Evolutionary conservation across 1,139 yeast species (phyloP).

Genomic region (Tardiomyces digboiensis): DNA sequence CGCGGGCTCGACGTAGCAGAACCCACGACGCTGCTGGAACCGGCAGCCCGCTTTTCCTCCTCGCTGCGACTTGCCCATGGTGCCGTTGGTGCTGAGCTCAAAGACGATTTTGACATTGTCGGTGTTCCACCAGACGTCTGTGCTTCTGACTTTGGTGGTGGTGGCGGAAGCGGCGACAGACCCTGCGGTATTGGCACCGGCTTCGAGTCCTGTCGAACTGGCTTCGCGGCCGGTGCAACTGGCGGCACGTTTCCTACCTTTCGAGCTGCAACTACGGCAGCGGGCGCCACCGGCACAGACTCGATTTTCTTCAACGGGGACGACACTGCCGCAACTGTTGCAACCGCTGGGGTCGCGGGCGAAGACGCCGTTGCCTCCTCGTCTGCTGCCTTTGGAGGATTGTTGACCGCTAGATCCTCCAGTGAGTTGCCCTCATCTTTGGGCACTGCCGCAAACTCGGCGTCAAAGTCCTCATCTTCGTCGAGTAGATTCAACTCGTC

Average conservation of each 20-base stretch:
- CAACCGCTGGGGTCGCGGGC: no score
- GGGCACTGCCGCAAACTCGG: constrained; percentile 39
- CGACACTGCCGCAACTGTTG: constrained; percentile 2
- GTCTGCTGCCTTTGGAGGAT: constrained; percentile 14
- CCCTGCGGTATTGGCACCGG: constrained; percentile 16
- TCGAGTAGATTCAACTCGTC: constrained; percentile 78
- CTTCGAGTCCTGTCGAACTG: constrained; percentile 1
- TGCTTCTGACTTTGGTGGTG: constrained; percentile 8
- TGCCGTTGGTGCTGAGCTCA: not conserved
- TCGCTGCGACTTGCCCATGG: not conserved
- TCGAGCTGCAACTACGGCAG: not conserved
- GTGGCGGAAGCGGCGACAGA: constrained; percentile 22
- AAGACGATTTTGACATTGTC: not conserved
- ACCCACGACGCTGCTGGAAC: constrained; percentile 3
- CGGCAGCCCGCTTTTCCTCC: constrained; percentile 1
- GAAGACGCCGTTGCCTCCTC: no score
- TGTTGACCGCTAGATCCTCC: constrained; percentile 30
- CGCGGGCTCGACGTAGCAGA: not conserved
- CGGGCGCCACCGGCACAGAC: no score
- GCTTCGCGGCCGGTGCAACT: not conserved
- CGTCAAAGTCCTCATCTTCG: constrained; percentile 39
- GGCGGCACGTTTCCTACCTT: constrained; percentile 2
- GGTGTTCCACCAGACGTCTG: not conserved
- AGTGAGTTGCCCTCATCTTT: constrained; percentile 26
- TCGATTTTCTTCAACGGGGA: no score